Base-by-base conservation (phyloP, 257 asterid species). In the Cinchona pubescens region DNA sequence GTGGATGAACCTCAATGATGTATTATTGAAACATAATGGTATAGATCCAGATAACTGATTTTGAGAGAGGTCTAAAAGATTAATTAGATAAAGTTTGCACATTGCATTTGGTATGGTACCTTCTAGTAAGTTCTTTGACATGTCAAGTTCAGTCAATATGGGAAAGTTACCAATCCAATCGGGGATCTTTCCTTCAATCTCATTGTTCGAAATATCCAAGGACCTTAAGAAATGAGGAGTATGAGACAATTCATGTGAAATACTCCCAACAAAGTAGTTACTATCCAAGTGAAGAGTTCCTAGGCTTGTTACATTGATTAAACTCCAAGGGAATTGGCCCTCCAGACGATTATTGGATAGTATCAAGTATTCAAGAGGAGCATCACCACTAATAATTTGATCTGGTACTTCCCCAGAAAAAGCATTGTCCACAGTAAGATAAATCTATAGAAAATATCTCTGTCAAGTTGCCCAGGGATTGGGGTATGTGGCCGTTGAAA, bases 391-490 rank as follows among this genome's bases (percentile, higher is more conserved):
- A 27, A 29, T 66, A 34, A 71, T 71, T 45, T 51, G 23, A 3
- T 62, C 27, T 21, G 75, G 75, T 25, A 71, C 40, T 71, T 35
- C n/a, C 8, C 78, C 72, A 35, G 0, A 29, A 59, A 74, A 32
- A 9, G 34, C 12, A 19, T 74, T 74, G 45, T 69, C 75, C 75
- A n/a, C n/a, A n/a, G 48, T 42, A 38, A 21, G 80, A 69, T 49
- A 69, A 66, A 53, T 77, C 80, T 10, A 77, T 49, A 3, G 21
- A 7, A 16, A 1, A 5, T 51, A 34, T 30, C 13, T 29, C 49
- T 11, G 45, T 42, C 80, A 69, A 42, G 71, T 77, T 58, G 43
- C 76, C 66, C 18, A 77, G 30, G 16, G 78, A 62, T 12, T 64
- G 60, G 2, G 78, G 71, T 4, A 74, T 35, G 23, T 29, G 19